A percentile compares a stretch with the other conserved stretches of the same genome.
phyloP scores from a whole-genome alignment of 2,329 filamentous ascomycete species.

The Pezicula carpinea region DNA sequence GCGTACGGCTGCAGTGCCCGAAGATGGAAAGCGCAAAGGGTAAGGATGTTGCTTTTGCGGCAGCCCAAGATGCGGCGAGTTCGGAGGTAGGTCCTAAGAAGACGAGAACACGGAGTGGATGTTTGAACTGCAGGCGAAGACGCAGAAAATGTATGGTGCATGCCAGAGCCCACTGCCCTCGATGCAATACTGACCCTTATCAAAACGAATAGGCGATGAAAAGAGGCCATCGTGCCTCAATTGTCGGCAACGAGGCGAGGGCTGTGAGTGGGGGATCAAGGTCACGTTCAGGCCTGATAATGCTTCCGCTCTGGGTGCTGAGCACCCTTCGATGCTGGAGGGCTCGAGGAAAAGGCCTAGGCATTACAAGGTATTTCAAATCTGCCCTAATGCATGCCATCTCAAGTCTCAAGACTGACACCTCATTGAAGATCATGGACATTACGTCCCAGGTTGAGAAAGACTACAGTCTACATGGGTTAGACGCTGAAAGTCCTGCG shows the following conservation, averaged over 20 bases:
- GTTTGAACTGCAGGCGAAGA: conserved; percentile 29
- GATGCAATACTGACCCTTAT: neutral
- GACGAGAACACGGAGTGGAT: conserved; percentile 28
- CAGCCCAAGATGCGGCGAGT: neutral
- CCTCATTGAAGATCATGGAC: conserved; percentile 8
- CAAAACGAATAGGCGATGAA: conserved; percentile 23
- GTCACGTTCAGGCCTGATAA: conserved; percentile 29
- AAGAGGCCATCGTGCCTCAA: conserved; percentile 26
- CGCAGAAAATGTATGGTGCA: conserved; percentile 27
- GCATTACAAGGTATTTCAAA: neutral
- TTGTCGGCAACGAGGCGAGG: conserved; percentile 27
- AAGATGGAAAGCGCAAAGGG: neutral
- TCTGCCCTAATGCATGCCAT: neutral
- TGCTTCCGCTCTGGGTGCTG: conserved; percentile 24
- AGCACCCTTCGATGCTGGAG: conserved; percentile 29
- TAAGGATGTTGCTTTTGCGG: neutral
- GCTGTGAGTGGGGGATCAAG: conserved; percentile 28
- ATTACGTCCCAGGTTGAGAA: conserved; percentile 10
- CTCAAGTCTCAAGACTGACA: neutral
- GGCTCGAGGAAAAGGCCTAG: neutral
- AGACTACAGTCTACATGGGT: neutral
- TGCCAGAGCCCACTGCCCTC: neutral
- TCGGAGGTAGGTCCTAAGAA: conserved; percentile 1
- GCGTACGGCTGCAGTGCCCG: neutral
- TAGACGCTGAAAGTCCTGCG: neutral